A percentile compares a stretch with the other conserved stretches of the same genome.
phyloP scores from a whole-genome alignment of 441 rosid species.

The Adansonia rubrostipa region DNA sequence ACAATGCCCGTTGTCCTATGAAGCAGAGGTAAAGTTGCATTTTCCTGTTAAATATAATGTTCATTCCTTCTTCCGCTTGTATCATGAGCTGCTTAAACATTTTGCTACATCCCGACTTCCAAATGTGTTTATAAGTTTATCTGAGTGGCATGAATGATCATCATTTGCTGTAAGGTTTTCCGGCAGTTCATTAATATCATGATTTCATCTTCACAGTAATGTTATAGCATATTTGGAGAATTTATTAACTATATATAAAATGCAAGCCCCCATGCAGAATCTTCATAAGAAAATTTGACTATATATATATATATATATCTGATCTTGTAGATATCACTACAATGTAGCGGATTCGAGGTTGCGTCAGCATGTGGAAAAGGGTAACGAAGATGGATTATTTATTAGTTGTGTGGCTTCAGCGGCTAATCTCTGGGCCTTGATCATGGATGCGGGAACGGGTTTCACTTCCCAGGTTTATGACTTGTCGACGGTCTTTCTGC shows the following conservation, averaged over 20 bases:
- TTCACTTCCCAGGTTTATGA: slow-evolving; percentile 84
- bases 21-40: slow-evolving; percentile 66
- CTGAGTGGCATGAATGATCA: background rate
- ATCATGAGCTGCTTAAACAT: slow-evolving; percentile 6
- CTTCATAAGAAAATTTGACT: background rate
- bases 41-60: slow-evolving; percentile 7
- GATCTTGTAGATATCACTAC: slow-evolving; percentile 77
- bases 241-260: background rate
- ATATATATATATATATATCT: background rate
- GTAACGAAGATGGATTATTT: slow-evolving; percentile 82
- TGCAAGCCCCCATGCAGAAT: background rate
- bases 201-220: background rate
- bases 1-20: slow-evolving; percentile 92
- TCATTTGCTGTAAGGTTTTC: background rate
- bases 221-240: background rate
- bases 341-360: slow-evolving; percentile 84
- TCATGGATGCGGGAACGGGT: slow-evolving; percentile 96
- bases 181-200: background rate
- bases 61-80: slow-evolving; percentile 13
- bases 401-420: slow-evolving; percentile 90
- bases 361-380: slow-evolving; percentile 82
- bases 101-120: background rate
- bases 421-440: slow-evolving; percentile 85
- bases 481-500: slow-evolving; percentile 73
- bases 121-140: slow-evolving; percentile 11